phyloP scores from a whole-genome alignment of 1,284 basidiomycete species.

The Tylopilus sp. region DNA sequence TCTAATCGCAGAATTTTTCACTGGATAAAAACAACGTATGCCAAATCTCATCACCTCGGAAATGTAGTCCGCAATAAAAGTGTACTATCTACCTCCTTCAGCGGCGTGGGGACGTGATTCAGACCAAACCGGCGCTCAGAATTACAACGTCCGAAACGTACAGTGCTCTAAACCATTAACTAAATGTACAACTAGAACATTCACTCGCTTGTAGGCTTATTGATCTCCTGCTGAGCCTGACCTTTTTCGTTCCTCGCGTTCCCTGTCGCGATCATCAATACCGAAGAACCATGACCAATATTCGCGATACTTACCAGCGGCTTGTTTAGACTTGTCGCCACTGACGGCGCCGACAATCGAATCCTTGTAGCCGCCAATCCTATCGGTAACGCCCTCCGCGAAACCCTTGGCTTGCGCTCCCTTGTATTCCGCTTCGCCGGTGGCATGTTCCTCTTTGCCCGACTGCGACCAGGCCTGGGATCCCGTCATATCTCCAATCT shows the following conservation, averaged over 20 bases:
- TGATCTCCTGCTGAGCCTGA: conserved; percentile 48
- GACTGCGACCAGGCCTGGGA: conserved; percentile 45
- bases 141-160: conserved; percentile 4
- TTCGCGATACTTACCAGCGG: conserved; percentile 39
- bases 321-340: conserved; percentile 61
- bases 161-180: neutral
- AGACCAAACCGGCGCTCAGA: neutral
- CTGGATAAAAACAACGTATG: neutral
- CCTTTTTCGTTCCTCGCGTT: conserved; percentile 60
- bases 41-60: neutral
- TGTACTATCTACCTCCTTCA: neutral
- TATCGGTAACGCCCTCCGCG: conserved; percentile 56
- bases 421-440: conserved; percentile 59
- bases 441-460: conserved; percentile 61
- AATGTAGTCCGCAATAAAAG: neutral
- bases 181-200: neutral
- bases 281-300: accelerated
- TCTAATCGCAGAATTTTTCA: conserved; percentile 5
- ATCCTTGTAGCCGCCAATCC: conserved; percentile 62
- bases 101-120: no score
- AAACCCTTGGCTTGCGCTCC: conserved; percentile 53
- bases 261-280: conserved; percentile 32
- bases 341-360: conserved; percentile 58
- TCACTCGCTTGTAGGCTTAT: conserved; percentile 34
- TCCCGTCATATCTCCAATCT: conserved; percentile 50